Conservation (phyloP, 2,329 filamentous ascomycete genomes). For the Epichloe sibirici region DNA sequence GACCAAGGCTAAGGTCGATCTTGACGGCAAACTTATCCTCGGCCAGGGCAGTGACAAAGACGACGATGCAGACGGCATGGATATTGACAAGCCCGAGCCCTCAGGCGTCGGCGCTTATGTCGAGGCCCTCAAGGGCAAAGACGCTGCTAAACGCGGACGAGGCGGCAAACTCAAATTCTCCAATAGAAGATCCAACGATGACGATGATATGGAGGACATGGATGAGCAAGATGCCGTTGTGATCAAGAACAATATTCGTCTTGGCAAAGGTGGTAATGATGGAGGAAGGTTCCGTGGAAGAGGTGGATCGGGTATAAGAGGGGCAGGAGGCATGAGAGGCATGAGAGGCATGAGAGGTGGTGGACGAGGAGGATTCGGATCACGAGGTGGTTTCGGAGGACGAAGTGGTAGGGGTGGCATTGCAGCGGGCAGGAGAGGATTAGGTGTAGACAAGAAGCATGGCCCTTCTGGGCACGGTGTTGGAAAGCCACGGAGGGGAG, state of each 20-base stretch:
- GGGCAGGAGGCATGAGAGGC: conserved; percentile 13
- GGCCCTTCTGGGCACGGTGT: conserved; percentile 27
- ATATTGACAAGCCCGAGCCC: conserved; percentile 51
- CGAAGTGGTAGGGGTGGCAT: conserved; percentile 37
- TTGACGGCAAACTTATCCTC: conserved; percentile 72
- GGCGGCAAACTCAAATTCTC: conserved; percentile 61
- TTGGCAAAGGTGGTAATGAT: conserved; percentile 19
- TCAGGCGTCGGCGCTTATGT: conserved; percentile 57
- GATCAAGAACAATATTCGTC: conserved; percentile 38
- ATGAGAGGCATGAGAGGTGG: conserved; percentile 16
- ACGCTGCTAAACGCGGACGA: conserved; percentile 51
- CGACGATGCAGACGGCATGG: conserved; percentile 43
- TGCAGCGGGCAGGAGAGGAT: conserved; percentile 32
- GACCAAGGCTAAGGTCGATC: conserved; percentile 55
- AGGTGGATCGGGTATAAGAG: conserved; percentile 3
- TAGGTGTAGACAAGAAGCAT: conserved; percentile 38
- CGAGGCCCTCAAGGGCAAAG: conserved; percentile 54
- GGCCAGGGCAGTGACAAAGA: conserved; percentile 43
- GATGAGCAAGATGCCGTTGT: conserved; percentile 38
- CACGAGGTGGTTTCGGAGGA: conserved; percentile 22
- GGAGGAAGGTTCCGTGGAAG: conserved; percentile 19
- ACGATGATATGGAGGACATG: conserved; percentile 40
- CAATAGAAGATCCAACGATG: conserved; percentile 41
- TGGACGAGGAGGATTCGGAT: conserved; percentile 15
- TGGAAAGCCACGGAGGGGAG: conserved; percentile 26